A percentile compares a stretch with the other conserved stretches of the same genome.
These are phyloP conservation scores for Fusarium sp. DNA, from an alignment of 2,329 filamentous ascomycete genomes.

Conservation along the genomic window DNA sequence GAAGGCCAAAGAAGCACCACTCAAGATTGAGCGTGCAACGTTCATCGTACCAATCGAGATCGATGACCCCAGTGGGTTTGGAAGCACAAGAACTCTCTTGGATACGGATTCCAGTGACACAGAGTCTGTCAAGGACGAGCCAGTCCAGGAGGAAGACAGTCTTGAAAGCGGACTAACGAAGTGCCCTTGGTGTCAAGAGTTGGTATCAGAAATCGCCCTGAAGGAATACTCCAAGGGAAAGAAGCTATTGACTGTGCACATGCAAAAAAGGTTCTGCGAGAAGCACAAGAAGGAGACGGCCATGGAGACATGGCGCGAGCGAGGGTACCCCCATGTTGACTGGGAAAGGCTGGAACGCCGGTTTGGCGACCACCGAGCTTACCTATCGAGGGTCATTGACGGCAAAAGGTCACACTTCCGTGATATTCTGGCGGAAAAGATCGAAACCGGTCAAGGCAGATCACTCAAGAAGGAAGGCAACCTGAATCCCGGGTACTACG, in stretches of 20 bases:
- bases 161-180: conserved; percentile 39
- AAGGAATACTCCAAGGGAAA: conserved; percentile 59
- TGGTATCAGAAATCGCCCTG: conserved; percentile 67
- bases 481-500: conserved; percentile 85
- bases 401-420: conserved; percentile 71
- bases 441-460: conserved; percentile 66
- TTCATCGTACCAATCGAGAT: conserved; percentile 19
- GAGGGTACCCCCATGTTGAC: conserved; percentile 76
- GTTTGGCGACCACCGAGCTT: conserved; percentile 64
- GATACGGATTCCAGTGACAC: conserved; percentile 27
- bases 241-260: conserved; percentile 62
- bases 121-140: conserved; percentile 5
- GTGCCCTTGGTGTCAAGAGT: conserved; percentile 75
- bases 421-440: conserved; percentile 62
- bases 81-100: conserved; percentile 23
- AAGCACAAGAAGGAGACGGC: conserved; percentile 69
- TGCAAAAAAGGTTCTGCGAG: conserved; percentile 72
- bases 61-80: conserved; percentile 5
- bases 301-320: conserved; percentile 56
- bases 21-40: background rate
- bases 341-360: conserved; percentile 72
- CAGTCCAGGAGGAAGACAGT: conserved; percentile 7
- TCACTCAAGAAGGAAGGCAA: conserved; percentile 69
- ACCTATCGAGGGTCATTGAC: conserved; percentile 69
- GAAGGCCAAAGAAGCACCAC: background rate